These are phyloP conservation scores for Aegilops umbellulata DNA, from an alignment of 176 grass and related monocot species.

Conservation along the genomic window DNA sequence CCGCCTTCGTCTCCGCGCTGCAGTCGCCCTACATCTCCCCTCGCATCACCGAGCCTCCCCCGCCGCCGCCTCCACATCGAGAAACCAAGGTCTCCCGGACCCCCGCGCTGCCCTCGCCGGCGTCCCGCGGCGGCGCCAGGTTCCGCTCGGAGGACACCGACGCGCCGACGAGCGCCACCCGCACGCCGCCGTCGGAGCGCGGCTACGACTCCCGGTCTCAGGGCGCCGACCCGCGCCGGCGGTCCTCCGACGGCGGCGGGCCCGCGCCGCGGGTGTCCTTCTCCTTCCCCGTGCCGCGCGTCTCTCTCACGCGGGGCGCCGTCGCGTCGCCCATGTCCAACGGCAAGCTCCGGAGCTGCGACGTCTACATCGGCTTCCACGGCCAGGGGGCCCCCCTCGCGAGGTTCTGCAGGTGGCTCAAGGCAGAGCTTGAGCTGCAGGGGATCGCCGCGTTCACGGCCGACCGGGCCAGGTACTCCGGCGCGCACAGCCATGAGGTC, in stretches of 20 bases:
- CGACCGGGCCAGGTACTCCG: slow-evolving; percentile 76
- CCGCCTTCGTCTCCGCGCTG: slow-evolving; percentile 91
- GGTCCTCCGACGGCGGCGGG: not conserved
- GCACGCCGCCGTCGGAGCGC: slow-evolving; percentile 70
- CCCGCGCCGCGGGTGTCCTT: slow-evolving; percentile 58
- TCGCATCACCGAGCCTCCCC: slow-evolving; percentile 38
- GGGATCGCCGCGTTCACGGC: slow-evolving; percentile 88
- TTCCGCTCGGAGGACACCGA: slow-evolving; percentile 64
- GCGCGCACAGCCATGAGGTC: slow-evolving; percentile 79
- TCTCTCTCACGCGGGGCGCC: slow-evolving; percentile 72
- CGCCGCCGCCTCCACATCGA: slow-evolving; percentile 10
- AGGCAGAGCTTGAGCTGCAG: slow-evolving; percentile 89
- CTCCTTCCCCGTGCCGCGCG: slow-evolving; percentile 83
- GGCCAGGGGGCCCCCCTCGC: slow-evolving; percentile 47
- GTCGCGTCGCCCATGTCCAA: slow-evolving; percentile 64
- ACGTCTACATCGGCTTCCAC: slow-evolving; percentile 92
- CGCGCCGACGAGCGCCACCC: slow-evolving; percentile 71
- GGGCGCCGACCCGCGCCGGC: slow-evolving; percentile 29
- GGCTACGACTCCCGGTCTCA: slow-evolving; percentile 39
- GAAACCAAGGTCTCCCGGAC: slow-evolving; percentile 8
- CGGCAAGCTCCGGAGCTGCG: slow-evolving; percentile 81
- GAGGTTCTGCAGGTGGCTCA: slow-evolving; percentile 92
- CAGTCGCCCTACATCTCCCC: slow-evolving; percentile 98
- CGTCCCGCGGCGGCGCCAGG: slow-evolving; percentile 33
- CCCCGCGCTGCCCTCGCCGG: slow-evolving; percentile 37